Evolutionary conservation across 129 eudicot species (phyloP), one percentile per base, ranked within the genome.

Genomic region (Flaveria trinervia): DNA sequence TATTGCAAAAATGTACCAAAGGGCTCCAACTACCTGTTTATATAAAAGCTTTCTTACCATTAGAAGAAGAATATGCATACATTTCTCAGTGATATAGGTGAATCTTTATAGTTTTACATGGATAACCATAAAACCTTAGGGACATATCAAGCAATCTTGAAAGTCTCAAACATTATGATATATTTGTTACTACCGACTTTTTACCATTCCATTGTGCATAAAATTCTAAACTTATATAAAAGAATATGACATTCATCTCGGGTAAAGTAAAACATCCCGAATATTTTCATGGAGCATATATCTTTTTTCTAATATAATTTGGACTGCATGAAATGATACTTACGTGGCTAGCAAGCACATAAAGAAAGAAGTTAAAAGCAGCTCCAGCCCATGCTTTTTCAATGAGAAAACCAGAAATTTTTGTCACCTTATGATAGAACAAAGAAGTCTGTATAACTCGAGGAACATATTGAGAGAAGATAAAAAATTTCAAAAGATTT

Each of bases 311-410:
- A 20, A 36, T 12, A 51, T 52, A 50, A 6, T 43, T 67, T 61
- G 33, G 0, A 65, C 46, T 5, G 39, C 55, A 59, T 59, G 82
- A 59, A 70, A 70, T 23, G 46, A 9, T 13, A 73, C 92, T 85
- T 86, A 93, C 98, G 85, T 93, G 92, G 80, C 98, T 87, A 25
- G 89, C 92, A 20, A 90, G 86, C 86, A 90, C 88, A 82, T 85
- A 93, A 67, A 93, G 89, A 55, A 93, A 76, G 46, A 93, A 82
- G 80, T 93, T 85, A 71, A 84, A 82, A 67, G 87, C 92, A 78
- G 91, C 97, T 55, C 97, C 92, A 71, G 91, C 96, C 96, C 98
- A 93, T 1, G 95, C 88, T 25, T 85, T 85, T 73, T 88, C 92
- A 15, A 85, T 79, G 54, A 88, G 79, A 52, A 84, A 73, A 59